phyloP scores from a whole-genome alignment of 2,329 filamentous ascomycete species.

The Teratosphaeria viscida region DNA sequence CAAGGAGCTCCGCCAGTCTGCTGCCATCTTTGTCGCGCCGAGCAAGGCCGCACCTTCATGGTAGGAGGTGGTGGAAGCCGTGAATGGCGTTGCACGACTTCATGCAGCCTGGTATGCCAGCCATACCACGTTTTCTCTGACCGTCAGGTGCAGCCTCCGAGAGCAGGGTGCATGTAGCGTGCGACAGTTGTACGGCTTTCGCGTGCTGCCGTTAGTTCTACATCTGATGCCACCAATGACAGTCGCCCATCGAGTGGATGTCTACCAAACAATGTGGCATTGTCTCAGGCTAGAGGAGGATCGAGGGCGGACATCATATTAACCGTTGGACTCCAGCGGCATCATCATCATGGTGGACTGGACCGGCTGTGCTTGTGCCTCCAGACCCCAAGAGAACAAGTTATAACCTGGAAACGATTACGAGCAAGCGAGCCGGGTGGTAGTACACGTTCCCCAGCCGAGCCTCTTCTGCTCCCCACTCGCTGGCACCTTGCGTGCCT shows the following conservation, averaged over 20 bases:
- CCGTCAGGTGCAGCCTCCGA: neutral
- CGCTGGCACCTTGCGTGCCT: neutral
- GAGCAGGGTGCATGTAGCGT: neutral
- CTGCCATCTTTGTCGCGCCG: slow-evolving; percentile 10
- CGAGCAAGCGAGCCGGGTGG: neutral
- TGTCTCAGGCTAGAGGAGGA: neutral
- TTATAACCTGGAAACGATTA: neutral
- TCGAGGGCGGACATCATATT: neutral
- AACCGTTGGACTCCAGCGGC: too few species aligned
- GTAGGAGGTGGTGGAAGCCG: neutral
- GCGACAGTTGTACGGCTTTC: neutral
- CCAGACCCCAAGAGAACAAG: too few species aligned
- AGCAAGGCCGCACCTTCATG: neutral
- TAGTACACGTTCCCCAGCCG: neutral
- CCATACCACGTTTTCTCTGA: neutral
- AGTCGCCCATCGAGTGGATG: neutral
- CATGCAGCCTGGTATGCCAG: neutral
- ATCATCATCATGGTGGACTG: too few species aligned
- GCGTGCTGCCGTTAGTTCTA: neutral
- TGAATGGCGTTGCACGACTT: neutral
- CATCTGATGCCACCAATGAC: neutral
- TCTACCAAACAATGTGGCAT: neutral
- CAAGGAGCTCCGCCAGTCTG: slow-evolving; percentile 32
- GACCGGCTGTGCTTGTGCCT: too few species aligned
- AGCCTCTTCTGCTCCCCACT: neutral